These are phyloP conservation scores for Suillus plorans DNA, from an alignment of 768 basidiomycete genomes.

Conservation along the genomic window DNA sequence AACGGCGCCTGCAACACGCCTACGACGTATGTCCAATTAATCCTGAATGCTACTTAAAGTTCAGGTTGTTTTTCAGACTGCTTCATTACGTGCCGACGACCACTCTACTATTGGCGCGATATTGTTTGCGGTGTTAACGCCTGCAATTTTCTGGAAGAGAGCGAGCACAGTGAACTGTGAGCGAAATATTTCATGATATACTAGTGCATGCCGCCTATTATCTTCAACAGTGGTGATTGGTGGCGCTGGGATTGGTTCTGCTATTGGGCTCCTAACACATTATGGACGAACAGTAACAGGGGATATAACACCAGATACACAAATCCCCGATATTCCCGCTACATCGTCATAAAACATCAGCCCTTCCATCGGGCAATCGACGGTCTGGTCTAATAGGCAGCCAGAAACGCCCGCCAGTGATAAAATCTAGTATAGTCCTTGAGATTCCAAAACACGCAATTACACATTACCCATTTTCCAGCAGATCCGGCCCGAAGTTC, in stretches of 20 bases:
- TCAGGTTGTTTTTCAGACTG: conserved; percentile 40
- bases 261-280: conserved; percentile 58
- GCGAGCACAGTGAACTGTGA: conserved; percentile 61
- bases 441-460: background rate
- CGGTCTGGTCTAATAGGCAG: background rate
- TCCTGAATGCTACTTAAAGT: background rate
- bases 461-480: conserved; percentile 13
- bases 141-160: conserved; percentile 73
- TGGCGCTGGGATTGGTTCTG: conserved; percentile 67
- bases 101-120: conserved; percentile 74
- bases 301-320: conserved; percentile 44
- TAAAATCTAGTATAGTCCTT: background rate
- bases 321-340: conserved; percentile 33
- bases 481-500: conserved; percentile 17
- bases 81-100: conserved; percentile 64
- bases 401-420: background rate
- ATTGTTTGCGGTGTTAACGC: conserved; percentile 59
- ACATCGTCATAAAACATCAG: conserved; percentile 9
- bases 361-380: background rate
- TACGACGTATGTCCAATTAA: conserved; percentile 53
- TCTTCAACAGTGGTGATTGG: conserved; percentile 59
- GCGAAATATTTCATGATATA: conserved; percentile 16
- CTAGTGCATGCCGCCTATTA: background rate
- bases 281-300: conserved; percentile 53
- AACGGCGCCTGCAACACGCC: conserved; percentile 46